Evolutionary conservation across 257 asterid species (phyloP).

Genomic region (Cynanchum wilfordii): DNA sequence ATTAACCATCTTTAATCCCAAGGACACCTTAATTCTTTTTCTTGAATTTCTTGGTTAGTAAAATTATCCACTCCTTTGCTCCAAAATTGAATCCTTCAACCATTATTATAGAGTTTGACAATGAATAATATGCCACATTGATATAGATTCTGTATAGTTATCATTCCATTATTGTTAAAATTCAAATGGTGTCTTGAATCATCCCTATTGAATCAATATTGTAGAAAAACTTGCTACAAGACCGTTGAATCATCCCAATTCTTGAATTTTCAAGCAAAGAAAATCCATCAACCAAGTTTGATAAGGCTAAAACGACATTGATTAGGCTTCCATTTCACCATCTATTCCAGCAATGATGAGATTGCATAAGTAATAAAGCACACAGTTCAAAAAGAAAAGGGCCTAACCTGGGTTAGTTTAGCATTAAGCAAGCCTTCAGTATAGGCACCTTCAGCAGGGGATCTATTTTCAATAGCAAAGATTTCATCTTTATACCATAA

Average conservation of each 20-base stretch:
- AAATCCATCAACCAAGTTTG: not conserved
- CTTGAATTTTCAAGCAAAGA: not conserved
- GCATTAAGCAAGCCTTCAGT: slow-evolving; percentile 87
- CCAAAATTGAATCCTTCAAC: not conserved
- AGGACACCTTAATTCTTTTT: not conserved
- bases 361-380: not conserved
- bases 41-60: not conserved
- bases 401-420: slow-evolving; percentile 76
- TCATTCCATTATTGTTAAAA: not conserved
- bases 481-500: slow-evolving; percentile 77
- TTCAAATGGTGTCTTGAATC: not conserved
- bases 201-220: not conserved
- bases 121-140: not conserved
- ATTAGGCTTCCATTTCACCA: not conserved
- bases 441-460: slow-evolving; percentile 97
- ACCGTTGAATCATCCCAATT: not conserved
- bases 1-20: not conserved
- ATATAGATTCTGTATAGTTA: not conserved
- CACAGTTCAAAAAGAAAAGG: not conserved
- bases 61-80: not conserved
- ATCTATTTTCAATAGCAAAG: slow-evolving; percentile 78
- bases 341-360: not conserved
- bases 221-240: not conserved
- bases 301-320: not conserved
- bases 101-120: not conserved